Base-by-base conservation (phyloP, 164 flowering plant genomes). In the Hamamelis virginiana region DNA sequence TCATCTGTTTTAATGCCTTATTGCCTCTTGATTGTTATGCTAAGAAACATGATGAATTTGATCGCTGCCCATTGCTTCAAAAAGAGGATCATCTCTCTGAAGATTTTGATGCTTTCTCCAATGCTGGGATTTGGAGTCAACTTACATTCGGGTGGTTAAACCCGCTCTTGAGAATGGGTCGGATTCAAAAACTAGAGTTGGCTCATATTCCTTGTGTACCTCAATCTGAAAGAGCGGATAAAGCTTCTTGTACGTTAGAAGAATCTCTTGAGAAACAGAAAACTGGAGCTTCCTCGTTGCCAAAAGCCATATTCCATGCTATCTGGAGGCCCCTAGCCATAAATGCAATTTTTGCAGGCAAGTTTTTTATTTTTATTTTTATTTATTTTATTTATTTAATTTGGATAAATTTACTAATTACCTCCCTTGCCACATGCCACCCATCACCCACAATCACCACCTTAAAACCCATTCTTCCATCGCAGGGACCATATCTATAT, bases 291-390 rank as follows among this genome's bases (percentile, higher is more conserved):
- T 60, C 72, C n/a, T 85, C 83, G 0, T 64, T 92, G 78, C 75
- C 84, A 0, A 78, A 75, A 44, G 94, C 91, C 59, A 74, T 89
- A n/a, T 15, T 75, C 28, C 23, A 19, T 55, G 72, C 90, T 19
- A 59, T 83, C 9, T 69, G 94, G 86, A 84, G 73, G 69, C 78
- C 97, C 9, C 74, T 93, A 27, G 80, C 83, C 13, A 55, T 79
- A 47, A 93, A 89, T 79, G 97, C 87, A 27, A 74, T 82, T 64
- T 83, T 86, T 70, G 98, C 97, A 75, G 94, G 98, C 88, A 83
- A 0, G 9, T 25, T 3, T 65, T 47, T 43, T n/a, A 8, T 15
- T 1, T 33, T 44, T 62, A 6, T 33, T 2, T 6, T 33, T 33
- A 2, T 6, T 33, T 33, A n/a, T n/a, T n/a, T n/a, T n/a, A n/a